These are phyloP conservation scores for Xylaria polymorpha DNA, from an alignment of 2,329 filamentous ascomycete species.

Conservation along the genomic window DNA sequence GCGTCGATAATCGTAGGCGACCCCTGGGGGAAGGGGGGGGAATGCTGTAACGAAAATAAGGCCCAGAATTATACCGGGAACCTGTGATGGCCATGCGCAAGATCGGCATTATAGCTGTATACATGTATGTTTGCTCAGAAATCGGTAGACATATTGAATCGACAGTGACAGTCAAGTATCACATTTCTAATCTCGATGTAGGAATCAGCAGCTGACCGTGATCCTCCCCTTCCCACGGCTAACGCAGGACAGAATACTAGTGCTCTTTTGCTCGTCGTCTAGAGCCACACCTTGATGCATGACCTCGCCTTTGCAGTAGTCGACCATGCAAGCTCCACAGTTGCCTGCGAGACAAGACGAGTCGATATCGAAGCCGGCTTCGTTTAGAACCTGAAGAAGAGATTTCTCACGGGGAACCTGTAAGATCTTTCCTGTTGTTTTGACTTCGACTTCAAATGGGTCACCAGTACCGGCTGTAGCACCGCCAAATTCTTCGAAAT, in stretches of 20 bases:
- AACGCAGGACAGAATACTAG: constrained; percentile 48
- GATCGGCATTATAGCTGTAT: background rate
- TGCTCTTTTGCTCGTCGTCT: constrained; percentile 47
- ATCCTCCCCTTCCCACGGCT: constrained; percentile 49
- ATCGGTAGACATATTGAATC: background rate
- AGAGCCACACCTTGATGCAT: constrained; percentile 47
- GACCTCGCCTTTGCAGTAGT: constrained; percentile 46
- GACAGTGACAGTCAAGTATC: background rate
- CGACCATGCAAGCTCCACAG: constrained; percentile 50
- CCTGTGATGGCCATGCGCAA: background rate
- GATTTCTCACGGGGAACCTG: constrained; percentile 48
- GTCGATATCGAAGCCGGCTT: constrained; percentile 51
- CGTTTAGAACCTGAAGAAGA: constrained; percentile 49
- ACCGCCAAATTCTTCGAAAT: constrained; percentile 50
- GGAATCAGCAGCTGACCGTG: constrained; percentile 37
- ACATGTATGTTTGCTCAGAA: background rate
- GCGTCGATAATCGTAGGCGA: background rate
- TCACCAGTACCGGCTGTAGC: constrained; percentile 46
- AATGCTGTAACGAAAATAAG: background rate
- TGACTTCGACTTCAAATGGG: constrained; percentile 49
- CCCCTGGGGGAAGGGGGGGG: background rate
- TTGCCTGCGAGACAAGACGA: constrained; percentile 50
- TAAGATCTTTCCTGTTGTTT: constrained; percentile 43
- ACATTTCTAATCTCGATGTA: background rate
- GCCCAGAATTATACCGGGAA: background rate